Percentiles rank a stretch among this genome's conserved stretches.
Conservation (phyloP, 441 rosid genomes). For the Euphorbia celastroides region DNA sequence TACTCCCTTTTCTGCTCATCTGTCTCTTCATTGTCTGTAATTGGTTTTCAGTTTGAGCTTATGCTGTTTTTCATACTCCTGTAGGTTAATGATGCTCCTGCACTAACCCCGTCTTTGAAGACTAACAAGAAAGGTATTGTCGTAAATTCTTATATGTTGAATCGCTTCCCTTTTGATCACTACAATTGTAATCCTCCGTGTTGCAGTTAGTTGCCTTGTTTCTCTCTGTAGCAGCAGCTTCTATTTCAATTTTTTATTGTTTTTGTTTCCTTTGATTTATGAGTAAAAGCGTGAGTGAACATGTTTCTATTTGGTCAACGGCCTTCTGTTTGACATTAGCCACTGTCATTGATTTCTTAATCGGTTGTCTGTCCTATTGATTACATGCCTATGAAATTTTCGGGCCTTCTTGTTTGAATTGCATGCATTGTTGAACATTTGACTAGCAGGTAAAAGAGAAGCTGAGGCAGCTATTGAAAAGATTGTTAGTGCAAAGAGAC, state of each 20-base stretch:
- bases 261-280: not conserved
- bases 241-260: not conserved
- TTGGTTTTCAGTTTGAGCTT: not conserved
- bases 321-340: not conserved
- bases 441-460: constrained; percentile 59
- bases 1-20: constrained; percentile 11
- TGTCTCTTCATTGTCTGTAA: not conserved
- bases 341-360: too few relatives aligned
- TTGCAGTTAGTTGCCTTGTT: not conserved
- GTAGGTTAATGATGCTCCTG: constrained; percentile 45
- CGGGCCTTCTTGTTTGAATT: not conserved
- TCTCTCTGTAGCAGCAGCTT: not conserved
- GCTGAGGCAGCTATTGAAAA: constrained; percentile 53
- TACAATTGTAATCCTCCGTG: not conserved
- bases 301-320: not conserved
- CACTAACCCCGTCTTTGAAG: constrained; percentile 36
- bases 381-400: not conserved
- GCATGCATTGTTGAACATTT: not conserved
- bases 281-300: not conserved
- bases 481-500: constrained; percentile 54
- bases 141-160: not conserved
- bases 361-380: too few relatives aligned
- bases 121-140: constrained; percentile 55
- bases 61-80: constrained; percentile 5
- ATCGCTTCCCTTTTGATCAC: not conserved